Evolutionary conservation across 1,284 basidiomycete genomes (phyloP), one percentile per base, ranked within the genome.

Genomic region (Coriolopsis trogii): DNA sequence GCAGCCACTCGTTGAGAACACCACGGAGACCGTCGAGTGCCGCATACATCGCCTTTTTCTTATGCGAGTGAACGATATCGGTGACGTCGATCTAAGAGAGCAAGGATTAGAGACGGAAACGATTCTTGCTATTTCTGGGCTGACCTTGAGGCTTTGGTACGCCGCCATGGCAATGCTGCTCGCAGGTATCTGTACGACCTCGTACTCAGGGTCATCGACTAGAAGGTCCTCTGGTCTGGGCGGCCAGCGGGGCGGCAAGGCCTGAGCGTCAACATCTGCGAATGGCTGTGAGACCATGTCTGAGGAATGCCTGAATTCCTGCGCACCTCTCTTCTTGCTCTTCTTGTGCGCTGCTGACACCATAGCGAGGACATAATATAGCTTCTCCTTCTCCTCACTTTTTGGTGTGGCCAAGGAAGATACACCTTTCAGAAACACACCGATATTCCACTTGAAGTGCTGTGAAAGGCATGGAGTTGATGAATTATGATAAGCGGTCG

Each of bases 111-210:
- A 25, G 26, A 16, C 7, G 15, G 29, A 16, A 13, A 8, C 15
- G 16, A 8, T 8, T 3, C 6, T 15, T 3, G 13, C 5, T n/a
- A 6, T 15, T 15, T 33, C 21, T 7, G 38, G 3, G 13, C 25
- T 54, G 39, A 90, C 91, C 81, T 96, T 95, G 58, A 95, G 68
- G 4, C 71, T 73, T 31, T 78, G 76, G 48, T 80, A 81, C 5
- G 92, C 90, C 3, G 98, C 83, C 48, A 96, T 73, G 7, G 81
- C 76, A 44, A 99, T 85, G 58, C 88, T 92, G n/a, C 79, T 80
- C 36, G 91, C 65, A 1, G 89, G 81, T 7, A 98, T 81, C 4
- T 78, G 71, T 1, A 74, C 72, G 4, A 93, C 66, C 51, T 97
- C 87, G 64, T 94, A 97, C 0, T 79, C 80, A 1, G 81, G 77